A percentile compares a stretch with the other conserved stretches of the same genome.
Evolutionary conservation across 1,284 basidiomycete species (phyloP).

Genomic region (Austroboletus novae-zelandiae): DNA sequence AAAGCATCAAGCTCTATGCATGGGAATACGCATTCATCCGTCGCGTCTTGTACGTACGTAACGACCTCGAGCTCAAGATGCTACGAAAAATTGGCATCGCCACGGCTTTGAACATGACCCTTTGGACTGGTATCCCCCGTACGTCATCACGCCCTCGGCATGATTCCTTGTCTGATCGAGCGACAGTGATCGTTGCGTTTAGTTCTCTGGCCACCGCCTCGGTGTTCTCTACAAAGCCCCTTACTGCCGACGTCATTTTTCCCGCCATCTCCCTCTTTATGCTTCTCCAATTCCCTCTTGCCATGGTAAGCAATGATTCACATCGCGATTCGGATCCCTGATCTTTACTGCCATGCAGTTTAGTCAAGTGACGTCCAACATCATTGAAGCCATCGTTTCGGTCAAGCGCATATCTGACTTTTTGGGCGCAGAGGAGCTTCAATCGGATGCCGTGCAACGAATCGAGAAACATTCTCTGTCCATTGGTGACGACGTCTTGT

Average conservation of each 20-base stretch:
- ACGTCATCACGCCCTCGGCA: slow-evolving; percentile 13
- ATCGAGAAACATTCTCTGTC: slow-evolving; percentile 44
- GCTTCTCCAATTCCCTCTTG: slow-evolving; percentile 85
- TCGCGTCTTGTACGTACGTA: slow-evolving; percentile 74
- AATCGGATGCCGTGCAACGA: slow-evolving; percentile 65
- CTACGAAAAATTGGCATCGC: slow-evolving; percentile 78
- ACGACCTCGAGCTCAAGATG: slow-evolving; percentile 82
- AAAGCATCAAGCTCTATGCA: slow-evolving; percentile 78
- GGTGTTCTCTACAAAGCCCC: slow-evolving; percentile 60
- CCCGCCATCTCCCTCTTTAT: slow-evolving; percentile 93
- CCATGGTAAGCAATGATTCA: slow-evolving; percentile 57
- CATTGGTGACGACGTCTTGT: slow-evolving; percentile 68
- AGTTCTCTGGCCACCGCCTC: slow-evolving; percentile 86
- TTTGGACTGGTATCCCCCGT: slow-evolving; percentile 70
- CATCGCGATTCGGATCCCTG: too few relatives aligned
- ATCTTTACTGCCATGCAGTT: slow-evolving; percentile 42
- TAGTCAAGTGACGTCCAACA: slow-evolving; percentile 68
- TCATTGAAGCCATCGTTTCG: slow-evolving; percentile 87
- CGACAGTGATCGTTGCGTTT: slow-evolving; percentile 78
- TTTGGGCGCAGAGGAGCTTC: slow-evolving; percentile 78
- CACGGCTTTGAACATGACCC: slow-evolving; percentile 57
- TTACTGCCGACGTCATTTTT: slow-evolving; percentile 93
- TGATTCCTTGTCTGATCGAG: slow-evolving; percentile 28
- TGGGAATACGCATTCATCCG: slow-evolving; percentile 89
- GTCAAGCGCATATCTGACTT: slow-evolving; percentile 79